Evolutionary conservation across 2,329 filamentous ascomycete genomes (phyloP).

Genomic region (Alternaria gansuensis): DNA sequence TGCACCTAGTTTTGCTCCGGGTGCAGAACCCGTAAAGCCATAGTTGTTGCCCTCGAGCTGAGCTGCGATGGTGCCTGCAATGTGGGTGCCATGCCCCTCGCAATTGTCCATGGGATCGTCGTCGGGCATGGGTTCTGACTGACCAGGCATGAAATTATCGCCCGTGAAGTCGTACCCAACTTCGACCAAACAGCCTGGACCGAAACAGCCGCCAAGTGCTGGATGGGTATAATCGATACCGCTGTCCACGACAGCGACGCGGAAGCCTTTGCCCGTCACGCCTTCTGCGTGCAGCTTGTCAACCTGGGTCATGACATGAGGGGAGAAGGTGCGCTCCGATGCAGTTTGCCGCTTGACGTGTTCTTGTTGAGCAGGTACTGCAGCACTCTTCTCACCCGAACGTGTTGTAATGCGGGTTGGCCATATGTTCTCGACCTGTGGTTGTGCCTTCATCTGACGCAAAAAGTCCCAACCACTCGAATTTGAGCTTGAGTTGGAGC

Average conservation of each 20-base stretch:
- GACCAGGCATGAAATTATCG: slow-evolving; percentile 54
- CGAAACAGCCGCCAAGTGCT: slow-evolving; percentile 71
- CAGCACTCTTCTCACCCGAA: not conserved
- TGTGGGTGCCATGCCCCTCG: slow-evolving; percentile 64
- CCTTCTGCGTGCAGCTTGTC: slow-evolving; percentile 55
- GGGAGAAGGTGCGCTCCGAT: slow-evolving; percentile 24
- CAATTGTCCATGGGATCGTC: slow-evolving; percentile 62
- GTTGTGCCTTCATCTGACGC: slow-evolving; percentile 2
- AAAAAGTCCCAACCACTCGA: slow-evolving; percentile 10
- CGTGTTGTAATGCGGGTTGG: slow-evolving; percentile 22
- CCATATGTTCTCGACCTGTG: slow-evolving; percentile 23
- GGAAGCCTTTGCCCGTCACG: slow-evolving; percentile 58
- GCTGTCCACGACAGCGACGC: slow-evolving; percentile 56
- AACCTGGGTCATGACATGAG: slow-evolving; percentile 49
- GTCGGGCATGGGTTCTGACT: slow-evolving; percentile 57
- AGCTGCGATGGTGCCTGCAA: slow-evolving; percentile 68
- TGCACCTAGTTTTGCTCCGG: slow-evolving; percentile 29
- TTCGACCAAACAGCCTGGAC: slow-evolving; percentile 65
- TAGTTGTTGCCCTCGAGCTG: slow-evolving; percentile 55
- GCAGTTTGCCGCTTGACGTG: slow-evolving; percentile 22
- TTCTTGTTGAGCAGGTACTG: not conserved
- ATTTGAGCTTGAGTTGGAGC: slow-evolving; percentile 12
- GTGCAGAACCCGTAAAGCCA: slow-evolving; percentile 34
- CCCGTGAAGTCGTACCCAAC: slow-evolving; percentile 68
- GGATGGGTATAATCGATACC: slow-evolving; percentile 68